Base-by-base conservation (phyloP, 257 asterid species). In the Nicotiana knightiana region DNA sequence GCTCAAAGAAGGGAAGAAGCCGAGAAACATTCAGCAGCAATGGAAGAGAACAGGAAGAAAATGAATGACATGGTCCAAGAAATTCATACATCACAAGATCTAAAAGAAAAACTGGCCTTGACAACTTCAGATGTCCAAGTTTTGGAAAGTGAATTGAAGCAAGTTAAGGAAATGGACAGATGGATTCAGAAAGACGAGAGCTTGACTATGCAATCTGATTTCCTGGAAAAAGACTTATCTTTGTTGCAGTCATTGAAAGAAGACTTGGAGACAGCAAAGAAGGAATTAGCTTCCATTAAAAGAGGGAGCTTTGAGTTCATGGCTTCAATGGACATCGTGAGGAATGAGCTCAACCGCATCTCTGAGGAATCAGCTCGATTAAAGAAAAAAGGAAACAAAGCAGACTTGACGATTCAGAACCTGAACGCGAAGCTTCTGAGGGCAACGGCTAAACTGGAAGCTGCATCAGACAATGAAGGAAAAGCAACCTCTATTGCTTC, bases 301-400 rank as follows among this genome's bases (percentile, higher is more conserved):
- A 92, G 88, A 64, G 96, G 87, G 70, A 76, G 94, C 75, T 89
- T 93, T 77, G 94, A 89, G 85, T 88, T 91, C 78, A 93, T 96
- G 98, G 89, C 91, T 68, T 94, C 98, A 18, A 92, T 96, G 93
- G 97, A 92, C 71, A 80, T 86, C 17, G 82, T 87, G n/a, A 84
- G 97, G 83, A 84, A 88, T 4, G 97, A 96, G 86, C 90, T 91
- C 84, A 90, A 10, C 79, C 90, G 88, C 32, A 90, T 93, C 15
- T 28, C 67, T 4, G 92, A 88, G 43, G 93, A 91, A 90, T 88
- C 86, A 18, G 87, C 86, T 18, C 88, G 82, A 80, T 12, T 85
- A 17, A 90, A 73, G 89, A 88, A 89, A 86, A 88, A 85, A 75
- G 97, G 92, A 83, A 88, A 83, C 81, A 91, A 88, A 77, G 51